Conservation (phyloP, 306 rosid species). For the Cicer judaicum region DNA sequence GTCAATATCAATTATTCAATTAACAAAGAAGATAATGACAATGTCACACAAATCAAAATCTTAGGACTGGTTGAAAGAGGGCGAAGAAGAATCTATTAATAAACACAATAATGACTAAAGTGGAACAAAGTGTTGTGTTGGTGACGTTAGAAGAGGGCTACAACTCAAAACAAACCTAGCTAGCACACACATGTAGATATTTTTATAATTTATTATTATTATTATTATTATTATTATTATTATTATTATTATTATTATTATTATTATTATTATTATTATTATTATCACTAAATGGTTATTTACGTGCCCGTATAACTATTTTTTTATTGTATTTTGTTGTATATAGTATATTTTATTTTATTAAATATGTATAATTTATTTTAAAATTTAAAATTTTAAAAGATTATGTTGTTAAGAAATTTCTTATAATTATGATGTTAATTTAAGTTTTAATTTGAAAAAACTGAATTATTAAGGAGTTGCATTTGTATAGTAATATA, state of each 20-base stretch:
- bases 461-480: no score
- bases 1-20: constrained; percentile 30
- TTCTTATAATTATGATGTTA: no score
- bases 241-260: no score
- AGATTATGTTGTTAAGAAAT: no score
- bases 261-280: no score
- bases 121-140: constrained; percentile 29
- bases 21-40: constrained; percentile 34
- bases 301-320: no score
- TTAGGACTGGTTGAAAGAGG: constrained; percentile 28
- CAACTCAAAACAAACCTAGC: constrained; percentile 39
- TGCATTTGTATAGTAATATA: neutral
- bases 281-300: neutral
- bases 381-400: no score
- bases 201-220: neutral
- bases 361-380: neutral
- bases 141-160: constrained; percentile 44
- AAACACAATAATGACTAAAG: neutral
- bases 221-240: no score
- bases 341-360: no score
- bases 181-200: constrained; percentile 13
- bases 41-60: constrained; percentile 17
- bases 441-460: no score
- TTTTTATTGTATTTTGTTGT: no score
- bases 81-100: constrained; percentile 41